phyloP scores from a whole-genome alignment of 108 stramenopile species.

The Tribonema minus region DNA sequence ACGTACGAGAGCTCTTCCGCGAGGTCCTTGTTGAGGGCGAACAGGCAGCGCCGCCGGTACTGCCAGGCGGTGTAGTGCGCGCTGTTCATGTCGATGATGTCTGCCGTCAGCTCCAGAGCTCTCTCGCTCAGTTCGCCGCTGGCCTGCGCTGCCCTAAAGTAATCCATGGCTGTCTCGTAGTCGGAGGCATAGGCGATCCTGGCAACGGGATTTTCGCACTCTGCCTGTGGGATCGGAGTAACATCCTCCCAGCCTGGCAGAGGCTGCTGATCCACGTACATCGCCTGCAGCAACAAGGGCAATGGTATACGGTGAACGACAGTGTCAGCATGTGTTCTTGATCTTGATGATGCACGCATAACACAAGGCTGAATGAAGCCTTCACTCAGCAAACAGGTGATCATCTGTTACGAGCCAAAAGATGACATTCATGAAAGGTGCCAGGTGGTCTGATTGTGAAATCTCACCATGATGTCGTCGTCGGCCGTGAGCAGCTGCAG shows the following conservation, averaged over 20 bases:
- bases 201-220: slow-evolving; percentile 79
- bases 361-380: too few relatives aligned
- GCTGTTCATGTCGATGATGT: slow-evolving; percentile 77
- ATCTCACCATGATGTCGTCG: too few relatives aligned
- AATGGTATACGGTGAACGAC: too few relatives aligned
- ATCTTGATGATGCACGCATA: too few relatives aligned
- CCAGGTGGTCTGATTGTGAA: too few relatives aligned
- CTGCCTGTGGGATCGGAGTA: slow-evolving; percentile 78
- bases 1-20: slow-evolving; percentile 27
- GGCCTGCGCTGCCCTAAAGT: slow-evolving; percentile 74
- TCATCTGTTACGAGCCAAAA: too few relatives aligned
- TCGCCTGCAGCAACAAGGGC: too few relatives aligned
- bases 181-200: slow-evolving; percentile 70
- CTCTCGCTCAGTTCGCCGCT: slow-evolving; percentile 66
- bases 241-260: slow-evolving; percentile 59
- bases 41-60: slow-evolving; percentile 68
- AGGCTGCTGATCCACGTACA: too few relatives aligned
- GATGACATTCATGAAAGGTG: too few relatives aligned
- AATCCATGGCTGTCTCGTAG: slow-evolving; percentile 63
- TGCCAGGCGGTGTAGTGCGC: slow-evolving; percentile 98
- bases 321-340: too few relatives aligned
- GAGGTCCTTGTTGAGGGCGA: slow-evolving; percentile 26
- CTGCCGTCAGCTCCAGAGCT: slow-evolving; percentile 70
- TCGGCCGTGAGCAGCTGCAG: too few relatives aligned
- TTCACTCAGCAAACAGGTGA: too few relatives aligned